Evolutionary conservation across 176 grass and related monocot genomes (phyloP).

Genomic region (Alopecurus myosuroides): DNA sequence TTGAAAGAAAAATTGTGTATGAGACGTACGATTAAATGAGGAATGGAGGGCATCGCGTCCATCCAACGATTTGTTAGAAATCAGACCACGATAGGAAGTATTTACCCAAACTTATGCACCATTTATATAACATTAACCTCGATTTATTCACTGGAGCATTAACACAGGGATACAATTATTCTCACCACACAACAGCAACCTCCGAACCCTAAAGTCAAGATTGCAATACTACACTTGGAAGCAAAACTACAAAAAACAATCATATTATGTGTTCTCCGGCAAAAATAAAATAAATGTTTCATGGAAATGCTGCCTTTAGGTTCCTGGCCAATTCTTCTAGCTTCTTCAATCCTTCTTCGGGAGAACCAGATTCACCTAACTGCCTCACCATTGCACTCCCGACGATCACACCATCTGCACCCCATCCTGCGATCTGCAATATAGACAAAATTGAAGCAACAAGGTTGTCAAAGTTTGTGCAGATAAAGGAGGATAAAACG

Average conservation of each 20-base stretch:
- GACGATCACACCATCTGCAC: slow-evolving; percentile 89
- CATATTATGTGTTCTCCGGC: not conserved
- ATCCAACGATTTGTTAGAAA: too few relatives aligned
- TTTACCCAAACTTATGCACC: not conserved
- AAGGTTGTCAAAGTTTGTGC: not conserved
- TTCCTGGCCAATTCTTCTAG: slow-evolving; percentile 69
- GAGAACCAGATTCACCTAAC: slow-evolving; percentile 61
- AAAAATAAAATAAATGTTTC: slow-evolving; percentile 25
- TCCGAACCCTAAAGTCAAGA: not conserved
- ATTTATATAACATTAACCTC: not conserved
- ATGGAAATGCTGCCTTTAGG: slow-evolving; percentile 75
- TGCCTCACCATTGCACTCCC: slow-evolving; percentile 90
- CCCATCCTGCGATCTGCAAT: slow-evolving; percentile 72
- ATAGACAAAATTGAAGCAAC: not conserved
- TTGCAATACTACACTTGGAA: slow-evolving; percentile 4
- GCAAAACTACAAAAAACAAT: slow-evolving; percentile 1
- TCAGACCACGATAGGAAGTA: too few relatives aligned
- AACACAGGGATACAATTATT: slow-evolving; percentile 37
- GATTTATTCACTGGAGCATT: slow-evolving; percentile 31
- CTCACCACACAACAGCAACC: not conserved
- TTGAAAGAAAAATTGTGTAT: too few relatives aligned
- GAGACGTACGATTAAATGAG: too few relatives aligned
- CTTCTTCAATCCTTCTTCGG: slow-evolving; percentile 86
- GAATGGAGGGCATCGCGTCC: too few relatives aligned
- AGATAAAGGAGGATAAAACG: not conserved